Conservation (phyloP, 2,329 filamentous ascomycete genomes). For the Keithomyces neogunnii region DNA sequence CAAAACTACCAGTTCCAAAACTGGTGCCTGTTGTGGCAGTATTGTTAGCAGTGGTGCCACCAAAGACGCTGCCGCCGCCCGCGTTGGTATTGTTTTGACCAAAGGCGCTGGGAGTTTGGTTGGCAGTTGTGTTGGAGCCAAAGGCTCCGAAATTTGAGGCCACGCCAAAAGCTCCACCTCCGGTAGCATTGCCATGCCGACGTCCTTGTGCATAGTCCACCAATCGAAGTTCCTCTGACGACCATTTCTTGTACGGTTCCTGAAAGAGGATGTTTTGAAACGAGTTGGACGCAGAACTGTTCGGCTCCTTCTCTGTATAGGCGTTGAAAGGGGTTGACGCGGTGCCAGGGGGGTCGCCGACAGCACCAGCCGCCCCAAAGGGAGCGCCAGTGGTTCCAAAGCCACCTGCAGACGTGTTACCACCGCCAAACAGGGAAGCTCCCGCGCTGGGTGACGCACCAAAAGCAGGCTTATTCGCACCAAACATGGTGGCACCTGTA, state of each 20-base stretch:
- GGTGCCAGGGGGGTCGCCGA: conserved; percentile 60
- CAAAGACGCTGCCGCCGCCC: conserved; percentile 29
- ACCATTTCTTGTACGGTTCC: conserved; percentile 79
- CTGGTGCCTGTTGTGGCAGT: conserved; percentile 18
- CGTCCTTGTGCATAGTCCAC: conserved; percentile 86
- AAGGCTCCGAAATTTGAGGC: conserved; percentile 43
- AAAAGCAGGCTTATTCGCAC: conserved; percentile 43
- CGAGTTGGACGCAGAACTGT: conserved; percentile 43
- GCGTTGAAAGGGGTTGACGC: conserved; percentile 60
- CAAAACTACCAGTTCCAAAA: conserved; percentile 31
- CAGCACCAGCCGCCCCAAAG: conserved; percentile 26
- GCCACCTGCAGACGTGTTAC: conserved; percentile 20
- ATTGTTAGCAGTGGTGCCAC: conserved; percentile 19
- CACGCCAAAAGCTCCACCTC: conserved; percentile 77
- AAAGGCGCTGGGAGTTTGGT: conserved; percentile 32
- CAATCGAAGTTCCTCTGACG: conserved; percentile 73
- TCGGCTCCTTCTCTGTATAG: conserved; percentile 64
- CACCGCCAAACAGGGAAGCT: conserved; percentile 38
- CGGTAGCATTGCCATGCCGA: conserved; percentile 72
- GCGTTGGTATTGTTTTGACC: conserved; percentile 29
- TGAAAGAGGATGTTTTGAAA: conserved; percentile 77
- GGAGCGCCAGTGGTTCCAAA: conserved; percentile 37
- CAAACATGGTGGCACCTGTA: conserved; percentile 44
- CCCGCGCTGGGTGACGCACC: conserved; percentile 32
- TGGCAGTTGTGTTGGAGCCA: conserved; percentile 26